Conservation (phyloP, 768 basidiomycete genomes). For the Sarcodon sp. region DNA sequence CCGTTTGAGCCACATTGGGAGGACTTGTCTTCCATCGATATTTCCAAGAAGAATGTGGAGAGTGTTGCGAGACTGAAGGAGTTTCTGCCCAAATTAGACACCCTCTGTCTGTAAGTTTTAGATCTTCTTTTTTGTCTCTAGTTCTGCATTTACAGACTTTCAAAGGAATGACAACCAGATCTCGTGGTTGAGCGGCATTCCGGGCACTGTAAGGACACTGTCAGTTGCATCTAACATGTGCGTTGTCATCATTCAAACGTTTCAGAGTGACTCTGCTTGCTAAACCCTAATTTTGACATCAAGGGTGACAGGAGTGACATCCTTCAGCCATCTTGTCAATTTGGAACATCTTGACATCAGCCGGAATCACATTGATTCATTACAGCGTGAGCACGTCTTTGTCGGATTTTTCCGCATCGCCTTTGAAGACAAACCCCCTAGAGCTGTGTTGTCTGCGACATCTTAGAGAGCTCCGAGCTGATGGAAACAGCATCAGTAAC, state of each 20-base stretch:
- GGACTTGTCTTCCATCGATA: conserved; percentile 55
- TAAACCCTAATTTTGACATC: conserved; percentile 22
- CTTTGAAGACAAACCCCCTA: conserved; percentile 17
- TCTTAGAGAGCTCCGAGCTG: conserved; percentile 82
- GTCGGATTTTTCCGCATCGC: conserved; percentile 1
- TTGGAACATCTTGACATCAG: conserved; percentile 88
- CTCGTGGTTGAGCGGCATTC: conserved; percentile 73
- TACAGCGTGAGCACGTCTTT: conserved; percentile 53
- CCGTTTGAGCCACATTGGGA: conserved; percentile 97
- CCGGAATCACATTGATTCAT: conserved; percentile 77
- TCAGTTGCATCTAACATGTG: conserved; percentile 69
- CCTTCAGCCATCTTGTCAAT: conserved; percentile 76
- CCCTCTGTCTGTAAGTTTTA: conserved; percentile 57
- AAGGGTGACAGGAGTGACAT: conserved; percentile 66
- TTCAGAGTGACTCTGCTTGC: background rate
- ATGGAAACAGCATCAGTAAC: conserved; percentile 67
- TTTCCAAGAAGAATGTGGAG: conserved; percentile 61
- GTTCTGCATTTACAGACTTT: background rate
- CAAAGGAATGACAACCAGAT: conserved; percentile 61
- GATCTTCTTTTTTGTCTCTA: background rate
- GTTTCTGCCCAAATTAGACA: conserved; percentile 74
- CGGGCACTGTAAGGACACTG: conserved; percentile 58
- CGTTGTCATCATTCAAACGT: conserved; percentile 12
- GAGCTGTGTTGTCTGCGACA: conserved; percentile 78
- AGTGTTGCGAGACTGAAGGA: conserved; percentile 81